These are phyloP conservation scores for Mycena floridula DNA, from an alignment of 768 basidiomycete species.

Conservation along the genomic window DNA sequence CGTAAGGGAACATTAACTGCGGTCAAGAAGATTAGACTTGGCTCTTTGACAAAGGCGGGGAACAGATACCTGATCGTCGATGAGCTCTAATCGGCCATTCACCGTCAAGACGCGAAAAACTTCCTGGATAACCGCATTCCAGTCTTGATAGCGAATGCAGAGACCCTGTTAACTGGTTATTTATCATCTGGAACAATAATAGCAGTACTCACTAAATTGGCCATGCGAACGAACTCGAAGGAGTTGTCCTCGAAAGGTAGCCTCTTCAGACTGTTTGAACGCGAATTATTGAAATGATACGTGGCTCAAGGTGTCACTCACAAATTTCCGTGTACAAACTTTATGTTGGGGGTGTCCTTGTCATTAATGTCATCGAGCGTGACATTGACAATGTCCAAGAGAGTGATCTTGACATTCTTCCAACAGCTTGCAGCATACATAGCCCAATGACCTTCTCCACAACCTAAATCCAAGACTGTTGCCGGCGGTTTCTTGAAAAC, in stretches of 20 bases:
- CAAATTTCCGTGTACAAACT: constrained; percentile 64
- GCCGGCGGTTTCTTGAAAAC: constrained; percentile 42
- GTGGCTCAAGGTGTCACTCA: constrained; percentile 27
- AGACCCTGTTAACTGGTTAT: too few relatives aligned
- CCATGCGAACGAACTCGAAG: constrained; percentile 73
- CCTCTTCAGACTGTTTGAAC: constrained; percentile 35
- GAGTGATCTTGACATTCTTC: constrained; percentile 53
- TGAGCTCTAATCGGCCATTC: constrained; percentile 63
- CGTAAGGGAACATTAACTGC: too few relatives aligned
- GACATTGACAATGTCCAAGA: constrained; percentile 58
- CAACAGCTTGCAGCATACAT: constrained; percentile 56
- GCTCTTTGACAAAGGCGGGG: constrained; percentile 49
- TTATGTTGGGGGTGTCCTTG: constrained; percentile 32
- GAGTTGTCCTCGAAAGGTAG: constrained; percentile 57
- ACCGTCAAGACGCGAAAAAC: constrained; percentile 52
- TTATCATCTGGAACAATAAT: too few relatives aligned
- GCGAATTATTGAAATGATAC: constrained; percentile 4
- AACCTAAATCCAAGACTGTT: constrained; percentile 68
- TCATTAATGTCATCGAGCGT: constrained; percentile 30
- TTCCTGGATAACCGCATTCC: constrained; percentile 57
- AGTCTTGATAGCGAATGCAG: constrained; percentile 55
- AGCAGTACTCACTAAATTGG: too few relatives aligned
- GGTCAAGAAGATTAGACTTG: too few relatives aligned
- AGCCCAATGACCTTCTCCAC: constrained; percentile 69
- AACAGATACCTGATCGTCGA: constrained; percentile 66